Percentiles rank a stretch among this genome's conserved stretches.
Conservation (phyloP, 345 rosid species). For the Gossypium sturtianum region DNA sequence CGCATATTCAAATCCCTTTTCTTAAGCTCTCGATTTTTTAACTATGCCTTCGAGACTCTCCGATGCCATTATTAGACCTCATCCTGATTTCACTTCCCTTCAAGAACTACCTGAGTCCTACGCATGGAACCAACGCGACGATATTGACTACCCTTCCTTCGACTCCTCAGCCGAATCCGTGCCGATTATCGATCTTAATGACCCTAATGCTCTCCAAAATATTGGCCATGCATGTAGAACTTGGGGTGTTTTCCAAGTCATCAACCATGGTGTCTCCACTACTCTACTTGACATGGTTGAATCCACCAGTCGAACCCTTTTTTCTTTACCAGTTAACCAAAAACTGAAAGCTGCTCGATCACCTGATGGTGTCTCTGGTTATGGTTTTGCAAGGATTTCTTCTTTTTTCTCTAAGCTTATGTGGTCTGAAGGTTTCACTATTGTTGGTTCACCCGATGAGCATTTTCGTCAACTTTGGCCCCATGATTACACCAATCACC, state of each 20-base stretch:
- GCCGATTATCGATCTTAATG: conserved; percentile 64
- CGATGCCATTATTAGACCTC: conserved; percentile 45
- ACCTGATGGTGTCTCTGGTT: conserved; percentile 71
- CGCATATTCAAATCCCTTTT: background rate
- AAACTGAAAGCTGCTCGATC: conserved; percentile 70
- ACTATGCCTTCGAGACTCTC: conserved; percentile 56
- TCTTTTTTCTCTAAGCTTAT: conserved; percentile 73
- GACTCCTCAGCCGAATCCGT: conserved; percentile 24
- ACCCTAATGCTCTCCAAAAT: conserved; percentile 40
- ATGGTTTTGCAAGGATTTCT: conserved; percentile 74
- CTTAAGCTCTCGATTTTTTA: background rate
- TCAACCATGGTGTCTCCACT: conserved; percentile 63
- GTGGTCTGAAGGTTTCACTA: conserved; percentile 99
- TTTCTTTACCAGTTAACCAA: conserved; percentile 48
- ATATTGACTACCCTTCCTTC: conserved; percentile 22
- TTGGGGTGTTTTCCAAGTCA: conserved; percentile 79
- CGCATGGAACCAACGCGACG: conserved; percentile 56
- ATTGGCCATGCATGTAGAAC: conserved; percentile 65
- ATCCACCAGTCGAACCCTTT: conserved; percentile 37
- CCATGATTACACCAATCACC: conserved; percentile 41
- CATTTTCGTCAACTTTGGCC: conserved; percentile 90
- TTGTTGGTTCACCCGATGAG: conserved; percentile 69
- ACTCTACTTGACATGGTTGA: conserved; percentile 43
- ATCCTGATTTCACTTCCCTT: conserved; percentile 51
- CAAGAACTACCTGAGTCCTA: conserved; percentile 70